Base-by-base conservation (phyloP, 2,329 filamentous ascomycete species). In the Fusarium robinianum region DNA sequence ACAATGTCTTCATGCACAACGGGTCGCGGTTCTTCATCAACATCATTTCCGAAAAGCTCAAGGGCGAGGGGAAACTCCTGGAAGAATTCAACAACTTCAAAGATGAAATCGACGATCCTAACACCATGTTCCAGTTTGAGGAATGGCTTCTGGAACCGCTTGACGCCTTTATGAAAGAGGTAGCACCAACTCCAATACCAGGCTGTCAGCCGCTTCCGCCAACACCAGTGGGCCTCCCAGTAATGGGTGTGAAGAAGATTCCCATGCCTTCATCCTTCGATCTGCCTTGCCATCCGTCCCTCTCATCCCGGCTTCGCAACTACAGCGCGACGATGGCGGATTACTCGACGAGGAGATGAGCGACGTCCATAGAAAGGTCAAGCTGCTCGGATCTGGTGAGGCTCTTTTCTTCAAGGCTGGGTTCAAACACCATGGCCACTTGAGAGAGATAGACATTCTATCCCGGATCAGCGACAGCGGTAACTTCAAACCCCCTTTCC, bases 401-500 rank as follows among this genome's bases (percentile, higher is more conserved):
- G 15, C 32, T 5, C 32, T 50, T 23, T 53, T 41, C 27, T 50
- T 50, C 36, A 47, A 53, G 19, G 30, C 35, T 9, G 39, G 38
- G 4, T 46, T 47, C 16, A 38, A 24, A 12, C n/a, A 35, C 8
- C 38, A 42, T 23, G 48, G 40, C 8, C 40, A 34, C 21, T 21
- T 41, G 12, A 23, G 46, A 36, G 46, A 53, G 29, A 18, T 53
- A 8, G 26, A 47, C 8, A 10, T 47, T 2, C 33, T 54, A 7
- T 24, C 25, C 5, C 16, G 34, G 27, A 48, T 54, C 16, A 22
- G 37, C 6, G 4, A 5, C 4, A 36, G 42, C 14, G 26, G 18
- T 11, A 41, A 38, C 3, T 47, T 47, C 16, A 26, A 8, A 54
- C 55, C 38, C 53, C 61, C 47, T 45, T 68, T 19, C 59, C 61